Evolutionary conservation across 139 green algal genomes (phyloP), one percentile per base, ranked within the genome.

Genomic region (Micractinium conductrix): DNA sequence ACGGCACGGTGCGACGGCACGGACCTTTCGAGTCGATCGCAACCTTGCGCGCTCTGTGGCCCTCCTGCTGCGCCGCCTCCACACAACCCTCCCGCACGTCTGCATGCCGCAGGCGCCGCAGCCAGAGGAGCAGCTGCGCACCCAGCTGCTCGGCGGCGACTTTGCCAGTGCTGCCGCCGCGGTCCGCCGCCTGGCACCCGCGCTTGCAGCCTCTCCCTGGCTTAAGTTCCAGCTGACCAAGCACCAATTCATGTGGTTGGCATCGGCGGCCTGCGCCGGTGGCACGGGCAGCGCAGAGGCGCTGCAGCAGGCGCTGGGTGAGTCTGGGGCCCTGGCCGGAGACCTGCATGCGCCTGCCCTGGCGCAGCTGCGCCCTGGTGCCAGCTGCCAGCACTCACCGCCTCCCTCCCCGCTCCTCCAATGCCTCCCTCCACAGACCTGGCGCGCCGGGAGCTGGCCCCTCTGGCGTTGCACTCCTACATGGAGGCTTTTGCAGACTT

Each of bases 171-270:
- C 76, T 4, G 37, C 40, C 26, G 58, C 40, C 12, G 53, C 53
- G 38, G 28, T 82, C 19, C 58, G 6, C 14, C 28, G 38, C 24
- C 55, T 38, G 26, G 72, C 50, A 35, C 74, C 74, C 4, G 33
- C 26, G 26, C 76, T 82, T 26, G 76, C 76, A 2, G 38, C 30
- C 38, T 73, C 55, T 40, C 76, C 53, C 8, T 82, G 58, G 53
- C 76, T 82, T 55, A 26, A 82, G 38, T 82, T 82, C 26, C 76
- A 82, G 76, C 58, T 82, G 24, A 73, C 58, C 26, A 55, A 38
- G 38, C 53, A 72, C 5, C 62, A 55, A 9, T 82, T 82, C 28
- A 42, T 82, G 58, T 26, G 40, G 37, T 6, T 58, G 58, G 76
- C 76, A 26, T 50, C 76, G 3, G n/a, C n/a, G n/a, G n/a, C n/a